Evolutionary conservation across 345 rosid species (phyloP).

Genomic region (Hibiscus mutabilis): DNA sequence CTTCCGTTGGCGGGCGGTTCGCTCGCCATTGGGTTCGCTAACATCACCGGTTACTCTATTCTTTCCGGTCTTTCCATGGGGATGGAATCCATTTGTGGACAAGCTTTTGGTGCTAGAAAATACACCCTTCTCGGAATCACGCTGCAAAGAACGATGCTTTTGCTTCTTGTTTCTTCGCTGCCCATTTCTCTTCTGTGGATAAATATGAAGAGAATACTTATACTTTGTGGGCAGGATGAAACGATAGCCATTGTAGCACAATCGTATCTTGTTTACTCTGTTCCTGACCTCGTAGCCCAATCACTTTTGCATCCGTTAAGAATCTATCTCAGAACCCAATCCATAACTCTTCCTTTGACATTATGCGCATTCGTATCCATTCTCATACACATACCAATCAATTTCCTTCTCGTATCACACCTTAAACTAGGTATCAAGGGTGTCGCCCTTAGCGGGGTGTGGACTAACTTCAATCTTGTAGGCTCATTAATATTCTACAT

Average conservation of each 20-base stretch:
- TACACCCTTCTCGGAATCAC: slow-evolving; percentile 46
- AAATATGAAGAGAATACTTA: slow-evolving; percentile 53
- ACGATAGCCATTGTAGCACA: slow-evolving; percentile 57
- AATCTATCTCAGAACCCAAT: slow-evolving; percentile 68
- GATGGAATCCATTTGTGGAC: slow-evolving; percentile 88
- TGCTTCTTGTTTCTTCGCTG: slow-evolving; percentile 48
- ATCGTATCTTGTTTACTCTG: slow-evolving; percentile 50
- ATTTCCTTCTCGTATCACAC: slow-evolving; percentile 40
- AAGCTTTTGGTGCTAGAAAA: slow-evolving; percentile 75
- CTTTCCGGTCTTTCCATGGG: slow-evolving; percentile 87
- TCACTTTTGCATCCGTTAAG: slow-evolving; percentile 78
- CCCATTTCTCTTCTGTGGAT: slow-evolving; percentile 78
- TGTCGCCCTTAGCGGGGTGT: slow-evolving; percentile 60
- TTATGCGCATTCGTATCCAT: slow-evolving; percentile 53
- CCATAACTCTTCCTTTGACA: slow-evolving; percentile 68
- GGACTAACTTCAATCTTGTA: slow-evolving; percentile 68
- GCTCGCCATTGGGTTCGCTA: slow-evolving; percentile 84
- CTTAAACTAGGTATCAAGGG: slow-evolving; percentile 62
- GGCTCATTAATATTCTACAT: slow-evolving; percentile 46
- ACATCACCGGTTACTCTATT: slow-evolving; percentile 82
- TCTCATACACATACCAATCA: slow-evolving; percentile 59
- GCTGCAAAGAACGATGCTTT: slow-evolving; percentile 52
- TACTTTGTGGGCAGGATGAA: slow-evolving; percentile 53
- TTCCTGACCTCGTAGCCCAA: slow-evolving; percentile 78
- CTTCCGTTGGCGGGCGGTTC: slow-evolving; percentile 78